Evolutionary conservation across 352 stramenopile species (phyloP).

Genomic region (Phytophthora cryptogea): DNA sequence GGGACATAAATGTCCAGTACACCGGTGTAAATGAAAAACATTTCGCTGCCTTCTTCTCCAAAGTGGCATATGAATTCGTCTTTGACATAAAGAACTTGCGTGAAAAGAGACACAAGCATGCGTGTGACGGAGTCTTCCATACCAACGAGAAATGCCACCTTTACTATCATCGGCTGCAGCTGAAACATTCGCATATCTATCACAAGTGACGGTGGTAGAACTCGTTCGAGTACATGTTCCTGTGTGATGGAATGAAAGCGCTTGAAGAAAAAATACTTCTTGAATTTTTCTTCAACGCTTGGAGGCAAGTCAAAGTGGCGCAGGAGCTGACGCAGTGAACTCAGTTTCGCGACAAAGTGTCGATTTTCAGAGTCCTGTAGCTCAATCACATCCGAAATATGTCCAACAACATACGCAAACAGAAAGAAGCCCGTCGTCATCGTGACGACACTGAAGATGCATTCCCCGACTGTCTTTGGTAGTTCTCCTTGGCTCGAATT

Average conservation of each 20-base stretch:
- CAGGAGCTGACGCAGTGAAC: conserved; percentile 53
- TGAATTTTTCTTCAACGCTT: conserved; percentile 56
- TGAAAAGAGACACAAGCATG: conserved; percentile 64
- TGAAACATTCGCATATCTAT: conserved; percentile 72
- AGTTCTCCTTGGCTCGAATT: conserved; percentile 58
- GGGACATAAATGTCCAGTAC: conserved; percentile 62
- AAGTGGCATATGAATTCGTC: conserved; percentile 65
- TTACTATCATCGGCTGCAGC: conserved; percentile 68
- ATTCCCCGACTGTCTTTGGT: conserved; percentile 51
- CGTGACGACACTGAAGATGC: conserved; percentile 56
- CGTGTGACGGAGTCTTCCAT: conserved; percentile 59
- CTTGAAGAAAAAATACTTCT: conserved; percentile 73
- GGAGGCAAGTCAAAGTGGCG: conserved; percentile 53
- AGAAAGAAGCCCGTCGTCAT: conserved; percentile 70
- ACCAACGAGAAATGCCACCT: conserved; percentile 64
- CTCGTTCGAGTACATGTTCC: conserved; percentile 58
- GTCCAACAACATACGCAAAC: conserved; percentile 64
- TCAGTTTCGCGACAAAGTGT: conserved; percentile 62
- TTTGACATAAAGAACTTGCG: conserved; percentile 57
- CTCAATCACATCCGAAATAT: conserved; percentile 63
- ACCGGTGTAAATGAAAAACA: conserved; percentile 74
- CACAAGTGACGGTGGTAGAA: conserved; percentile 57
- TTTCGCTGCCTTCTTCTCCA: conserved; percentile 61
- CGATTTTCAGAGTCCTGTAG: conserved; percentile 62
- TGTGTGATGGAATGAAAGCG: conserved; percentile 73